Evolutionary conservation across 495 filamentous ascomycete genomes (phyloP), one percentile per base, ranked within the genome.

Genomic region (Daldinia grandis): DNA sequence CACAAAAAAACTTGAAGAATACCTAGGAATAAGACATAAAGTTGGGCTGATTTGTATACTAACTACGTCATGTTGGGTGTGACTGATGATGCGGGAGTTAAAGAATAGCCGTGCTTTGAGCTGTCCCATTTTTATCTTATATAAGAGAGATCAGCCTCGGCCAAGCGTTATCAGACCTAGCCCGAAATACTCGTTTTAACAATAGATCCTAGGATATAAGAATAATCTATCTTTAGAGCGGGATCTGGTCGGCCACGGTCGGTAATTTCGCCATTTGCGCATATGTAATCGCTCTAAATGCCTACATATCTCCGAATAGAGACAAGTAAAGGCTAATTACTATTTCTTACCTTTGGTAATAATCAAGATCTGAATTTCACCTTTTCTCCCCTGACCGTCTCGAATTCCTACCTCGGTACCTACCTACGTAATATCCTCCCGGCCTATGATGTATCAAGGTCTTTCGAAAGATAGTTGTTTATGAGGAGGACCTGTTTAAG

Each of bases 251-350:
- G 62, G 40, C 4, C 19, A 31, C 17, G 58, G 15, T 27, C 66
- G 58, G 62, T 28, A 60, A 60, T 64, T 62, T 50, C 61, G 61
- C 57, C 62, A 65, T 70, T 65, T 61, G 49, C 49, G 67, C 50
- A 70, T 64, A 38, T 50, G 50, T 42, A 33, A 40, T 24, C 14
- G 6, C 24, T 30, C 44, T 6, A 4, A 33, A 44, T 59, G 17
- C 59, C 54, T 58, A 25, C 28, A 55, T 31, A 24, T 62, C 37
- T 28, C 33, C 40, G 21, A 44, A 33, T 58, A 50, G 9, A 33
- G 10, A 19, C 25, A 47, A 47, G 14, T 25, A 55, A 27, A 37
- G 30, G 19, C n/a, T 44, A 53, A 53, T 53, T 30, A 30, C 24
- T 30, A 0, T 53, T 28, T 30, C 12, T 30, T 53, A 51, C 25